A percentile compares a stretch with the other conserved stretches of the same genome.
These are phyloP conservation scores for Leptographium galeiforme DNA, from an alignment of 2,329 filamentous ascomycete genomes.

Conservation along the genomic window DNA sequence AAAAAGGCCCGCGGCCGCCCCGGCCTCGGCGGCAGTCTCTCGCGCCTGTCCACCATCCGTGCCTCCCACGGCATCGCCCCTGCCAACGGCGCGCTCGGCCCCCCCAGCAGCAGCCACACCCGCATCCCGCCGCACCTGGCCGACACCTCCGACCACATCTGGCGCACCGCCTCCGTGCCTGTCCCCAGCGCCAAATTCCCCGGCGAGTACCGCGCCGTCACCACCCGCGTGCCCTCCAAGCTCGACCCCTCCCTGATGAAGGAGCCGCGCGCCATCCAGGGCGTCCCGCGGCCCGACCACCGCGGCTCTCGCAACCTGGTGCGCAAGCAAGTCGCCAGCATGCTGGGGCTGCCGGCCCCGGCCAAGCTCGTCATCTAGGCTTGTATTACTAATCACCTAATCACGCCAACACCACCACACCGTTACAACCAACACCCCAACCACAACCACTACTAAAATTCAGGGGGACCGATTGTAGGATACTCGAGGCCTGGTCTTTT, in stretches of 20 bases:
- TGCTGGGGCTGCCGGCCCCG: constrained; percentile 15
- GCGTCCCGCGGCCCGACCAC: constrained; percentile 54
- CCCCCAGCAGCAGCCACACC: background rate
- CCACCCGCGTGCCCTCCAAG: constrained; percentile 61
- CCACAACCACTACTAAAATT: background rate
- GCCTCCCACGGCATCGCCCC: constrained; percentile 38
- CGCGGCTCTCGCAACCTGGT: constrained; percentile 35
- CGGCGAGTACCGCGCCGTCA: constrained; percentile 46
- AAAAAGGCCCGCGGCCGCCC: constrained; percentile 57
- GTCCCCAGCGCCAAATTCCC: constrained; percentile 48
- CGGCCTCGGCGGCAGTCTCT: constrained; percentile 39
- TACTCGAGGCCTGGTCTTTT: background rate
- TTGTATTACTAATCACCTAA: background rate
- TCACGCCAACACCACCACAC: background rate
- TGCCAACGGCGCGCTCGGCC: constrained; percentile 17
- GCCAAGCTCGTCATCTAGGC: background rate
- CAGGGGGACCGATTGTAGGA: background rate
- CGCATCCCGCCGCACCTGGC: constrained; percentile 49
- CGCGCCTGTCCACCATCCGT: constrained; percentile 45
- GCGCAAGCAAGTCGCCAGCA: constrained; percentile 39
- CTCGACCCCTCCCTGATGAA: constrained; percentile 81
- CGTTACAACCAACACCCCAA: no score
- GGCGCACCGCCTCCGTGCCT: constrained; percentile 54
- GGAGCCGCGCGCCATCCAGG: constrained; percentile 80
- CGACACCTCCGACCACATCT: constrained; percentile 66